phyloP scores from a whole-genome alignment of 768 basidiomycete genomes.

The Mycena rebaudengoi region DNA sequence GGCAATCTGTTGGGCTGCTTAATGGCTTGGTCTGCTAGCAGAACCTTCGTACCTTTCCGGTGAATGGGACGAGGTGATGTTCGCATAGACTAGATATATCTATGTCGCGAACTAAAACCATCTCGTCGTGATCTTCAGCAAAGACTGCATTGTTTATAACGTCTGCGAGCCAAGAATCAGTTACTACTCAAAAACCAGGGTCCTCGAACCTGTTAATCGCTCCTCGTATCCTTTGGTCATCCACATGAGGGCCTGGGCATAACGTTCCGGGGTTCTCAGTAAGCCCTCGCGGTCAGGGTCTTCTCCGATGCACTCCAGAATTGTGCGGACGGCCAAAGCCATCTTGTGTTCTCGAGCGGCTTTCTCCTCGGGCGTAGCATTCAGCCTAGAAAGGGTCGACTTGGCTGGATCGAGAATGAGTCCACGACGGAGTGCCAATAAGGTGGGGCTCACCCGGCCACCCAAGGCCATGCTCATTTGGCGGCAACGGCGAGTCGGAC shows the following conservation, averaged over 20 bases:
- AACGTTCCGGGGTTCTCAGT: conserved; percentile 90
- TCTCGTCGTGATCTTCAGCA: conserved; percentile 98
- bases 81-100: conserved; percentile 97
- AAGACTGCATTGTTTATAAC: conserved; percentile 99
- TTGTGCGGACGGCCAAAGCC: conserved; percentile 84
- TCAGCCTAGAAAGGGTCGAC: conserved; percentile 85
- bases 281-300: conserved; percentile 97
- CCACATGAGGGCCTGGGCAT: conserved; percentile 97
- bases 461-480: conserved; percentile 74
- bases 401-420: conserved; percentile 68
- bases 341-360: conserved; percentile 79
- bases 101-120: conserved; percentile 98
- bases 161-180: conserved; percentile 58
- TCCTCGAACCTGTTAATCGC: conserved; percentile 75
- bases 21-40: conserved; percentile 29
- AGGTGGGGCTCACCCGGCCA: conserved; percentile 79
- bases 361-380: conserved; percentile 79
- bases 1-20: conserved; percentile 70
- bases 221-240: conserved; percentile 99
- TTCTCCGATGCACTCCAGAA: conserved; percentile 97
- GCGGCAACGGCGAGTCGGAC: conserved; percentile 41
- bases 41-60: conserved; percentile 79
- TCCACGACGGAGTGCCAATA: not conserved
- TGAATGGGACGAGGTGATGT: conserved; percentile 98
- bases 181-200: conserved; percentile 9